Conservation (phyloP, 768 basidiomycete genomes). For the Trametes sanguinea region DNA sequence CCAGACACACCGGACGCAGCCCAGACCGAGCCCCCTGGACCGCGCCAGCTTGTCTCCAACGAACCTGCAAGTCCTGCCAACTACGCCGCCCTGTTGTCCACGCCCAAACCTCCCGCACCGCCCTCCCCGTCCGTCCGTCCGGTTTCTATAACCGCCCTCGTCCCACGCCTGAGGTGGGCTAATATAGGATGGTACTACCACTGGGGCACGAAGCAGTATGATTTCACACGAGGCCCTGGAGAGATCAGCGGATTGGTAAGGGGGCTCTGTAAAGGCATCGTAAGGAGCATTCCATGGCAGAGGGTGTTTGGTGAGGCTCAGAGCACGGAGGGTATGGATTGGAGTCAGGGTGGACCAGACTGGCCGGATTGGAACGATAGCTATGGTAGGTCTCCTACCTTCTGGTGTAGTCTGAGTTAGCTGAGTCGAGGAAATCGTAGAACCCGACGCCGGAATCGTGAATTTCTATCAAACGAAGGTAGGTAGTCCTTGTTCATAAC, state of each 20-base stretch:
- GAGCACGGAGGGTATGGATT: conserved; percentile 36
- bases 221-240: conserved; percentile 72
- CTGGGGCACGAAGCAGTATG: conserved; percentile 96
- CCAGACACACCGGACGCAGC: background rate
- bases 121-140: conserved; percentile 66
- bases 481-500: too few relatives aligned
- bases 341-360: conserved; percentile 56
- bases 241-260: conserved; percentile 59
- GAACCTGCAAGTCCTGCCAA: conserved; percentile 61
- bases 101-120: conserved; percentile 60
- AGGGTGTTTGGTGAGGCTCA: conserved; percentile 49
- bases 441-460: conserved; percentile 94
- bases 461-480: conserved; percentile 91
- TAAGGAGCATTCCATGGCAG: conserved; percentile 68
- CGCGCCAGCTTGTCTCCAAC: conserved; percentile 72
- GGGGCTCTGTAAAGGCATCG: conserved; percentile 62
- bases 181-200: conserved; percentile 97
- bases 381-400: conserved; percentile 59
- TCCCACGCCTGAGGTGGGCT: conserved; percentile 88
- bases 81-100: conserved; percentile 50
- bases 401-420: background rate
- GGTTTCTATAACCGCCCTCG: conserved; percentile 51
- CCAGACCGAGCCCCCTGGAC: conserved; percentile 43
- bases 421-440: conserved; percentile 41
- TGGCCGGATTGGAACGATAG: conserved; percentile 77